A percentile compares a stretch with the other conserved stretches of the same genome.
These are phyloP conservation scores for Aureobasidium lini DNA, from an alignment of 2,329 filamentous ascomycete species.

Conservation along the genomic window DNA sequence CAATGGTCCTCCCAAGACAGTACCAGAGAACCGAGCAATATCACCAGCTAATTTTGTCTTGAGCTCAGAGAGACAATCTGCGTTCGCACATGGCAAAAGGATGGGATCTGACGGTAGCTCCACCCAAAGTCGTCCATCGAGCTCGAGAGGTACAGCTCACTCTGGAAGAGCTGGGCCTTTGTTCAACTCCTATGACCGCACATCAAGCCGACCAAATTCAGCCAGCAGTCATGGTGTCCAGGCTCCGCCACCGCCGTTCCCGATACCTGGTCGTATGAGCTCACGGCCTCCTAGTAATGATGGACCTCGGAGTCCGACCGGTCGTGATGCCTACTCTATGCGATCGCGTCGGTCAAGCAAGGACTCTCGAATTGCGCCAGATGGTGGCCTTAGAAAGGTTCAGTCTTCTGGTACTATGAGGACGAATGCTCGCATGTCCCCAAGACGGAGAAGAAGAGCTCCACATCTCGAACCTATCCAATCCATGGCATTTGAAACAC, in stretches of 20 bases:
- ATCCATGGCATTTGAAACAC: slow-evolving; percentile 29
- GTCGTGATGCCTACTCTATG: slow-evolving; percentile 32
- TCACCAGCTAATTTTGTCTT: slow-evolving; percentile 22
- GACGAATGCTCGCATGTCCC: slow-evolving; percentile 50
- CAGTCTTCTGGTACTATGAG: slow-evolving; percentile 73
- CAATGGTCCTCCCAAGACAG: slow-evolving; percentile 25
- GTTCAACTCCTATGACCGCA: neutral
- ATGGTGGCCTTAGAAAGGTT: slow-evolving; percentile 62
- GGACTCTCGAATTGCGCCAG: slow-evolving; percentile 16
- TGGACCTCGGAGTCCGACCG: slow-evolving; percentile 65
- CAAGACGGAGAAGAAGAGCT: slow-evolving; percentile 24
- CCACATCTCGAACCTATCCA: slow-evolving; percentile 29
- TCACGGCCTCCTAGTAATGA: slow-evolving; percentile 66
- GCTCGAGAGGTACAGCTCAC: neutral
- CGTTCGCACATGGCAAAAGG: neutral
- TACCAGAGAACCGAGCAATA: slow-evolving; percentile 29
- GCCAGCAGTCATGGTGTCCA: slow-evolving; percentile 42
- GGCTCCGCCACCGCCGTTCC: slow-evolving; percentile 64
- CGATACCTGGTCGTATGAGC: slow-evolving; percentile 82
- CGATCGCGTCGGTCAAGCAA: neutral
- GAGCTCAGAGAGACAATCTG: neutral
- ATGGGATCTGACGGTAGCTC: slow-evolving; percentile 4
- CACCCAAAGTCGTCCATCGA: neutral
- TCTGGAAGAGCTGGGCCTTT: neutral
- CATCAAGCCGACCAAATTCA: slow-evolving; percentile 36